phyloP scores from a whole-genome alignment of 768 basidiomycete species.

The Podaxis sp. region DNA sequence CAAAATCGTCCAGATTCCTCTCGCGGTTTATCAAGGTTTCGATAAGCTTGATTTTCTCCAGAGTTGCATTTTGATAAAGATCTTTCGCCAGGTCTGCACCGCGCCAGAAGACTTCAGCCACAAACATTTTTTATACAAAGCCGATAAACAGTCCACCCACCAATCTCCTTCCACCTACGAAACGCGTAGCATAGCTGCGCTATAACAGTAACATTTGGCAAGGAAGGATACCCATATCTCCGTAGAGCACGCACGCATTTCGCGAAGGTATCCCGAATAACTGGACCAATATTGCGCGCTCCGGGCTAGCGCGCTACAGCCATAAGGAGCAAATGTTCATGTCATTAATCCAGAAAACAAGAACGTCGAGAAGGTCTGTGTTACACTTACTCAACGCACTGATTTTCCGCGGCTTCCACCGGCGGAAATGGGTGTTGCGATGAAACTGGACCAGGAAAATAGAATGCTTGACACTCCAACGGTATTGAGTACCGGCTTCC shows the following conservation, averaged over 20 bases:
- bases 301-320: slow-evolving; percentile 64
- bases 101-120: background rate
- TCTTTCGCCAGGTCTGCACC: slow-evolving; percentile 18
- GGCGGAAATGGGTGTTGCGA: slow-evolving; percentile 20
- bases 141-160: slow-evolving; percentile 33
- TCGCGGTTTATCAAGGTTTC: slow-evolving; percentile 33
- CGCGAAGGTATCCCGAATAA: slow-evolving; percentile 80
- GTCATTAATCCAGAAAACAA: background rate
- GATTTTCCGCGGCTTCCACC: slow-evolving; percentile 36
- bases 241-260: slow-evolving; percentile 59
- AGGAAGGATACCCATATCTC: slow-evolving; percentile 13
- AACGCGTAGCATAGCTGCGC: slow-evolving; percentile 79
- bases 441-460: slow-evolving; percentile 15
- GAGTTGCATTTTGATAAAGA: slow-evolving; percentile 64
- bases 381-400: slow-evolving; percentile 33
- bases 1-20: background rate
- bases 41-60: slow-evolving; percentile 55
- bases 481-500: slow-evolving; percentile 68
- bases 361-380: background rate
- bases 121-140: slow-evolving; percentile 19
- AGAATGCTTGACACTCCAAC: slow-evolving; percentile 57
- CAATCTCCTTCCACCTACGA: slow-evolving; percentile 73
- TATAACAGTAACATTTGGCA: slow-evolving; percentile 24
- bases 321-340: background rate
- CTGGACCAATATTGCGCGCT: slow-evolving; percentile 87